Base-by-base conservation (phyloP, 805 yeast species). In the Suhomyces sp. region DNA sequence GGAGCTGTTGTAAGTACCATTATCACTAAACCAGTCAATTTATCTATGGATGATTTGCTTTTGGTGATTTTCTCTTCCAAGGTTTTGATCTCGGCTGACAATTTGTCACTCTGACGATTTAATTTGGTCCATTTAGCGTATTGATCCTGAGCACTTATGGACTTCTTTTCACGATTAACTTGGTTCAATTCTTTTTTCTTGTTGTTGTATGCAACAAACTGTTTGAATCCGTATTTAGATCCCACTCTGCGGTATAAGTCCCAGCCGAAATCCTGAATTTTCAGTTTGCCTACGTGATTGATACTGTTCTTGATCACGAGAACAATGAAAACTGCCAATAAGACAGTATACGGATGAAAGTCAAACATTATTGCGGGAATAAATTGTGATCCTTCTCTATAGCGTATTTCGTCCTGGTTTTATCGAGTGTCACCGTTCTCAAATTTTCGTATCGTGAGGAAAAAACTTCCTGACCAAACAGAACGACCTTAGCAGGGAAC, bases 41-140 rank as follows among this genome's bases (percentile, higher is more conserved):
- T 59, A 50, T 69, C 66, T 52, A 84, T 60, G 6, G 49, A 49
- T 6, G 70, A 60, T 54, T 77, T 76, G 35, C 72, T 65, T 8
- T 64, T 44, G 5, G 73, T 62, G 12, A 86, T 62, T 9, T 67
- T 61, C 42, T 69, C 65, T 49, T 76, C 78, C 46, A 81, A 58
- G 7, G 60, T 53, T 15, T 76, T 79, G 44, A 87, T 71, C 54
- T 87, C 83, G 13, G 69, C 74, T 44, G 77, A 75, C 48, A 88
- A 63, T 54, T 80, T 78, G 58, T 86, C 91, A 53, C 79, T 72
- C 60, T 78, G 80, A 47, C 99, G 80, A 63, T 90, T 92, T 56
- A 92, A 76, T 67, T 90, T 90, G 1, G 97, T 96, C 98, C 98
- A 94, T 63, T 82, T 86, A 27, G 97, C 97, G 68, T 93, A 94